These are phyloP conservation scores for Komagataella populi DNA, from an alignment of 805 yeast species.

Conservation along the genomic window DNA sequence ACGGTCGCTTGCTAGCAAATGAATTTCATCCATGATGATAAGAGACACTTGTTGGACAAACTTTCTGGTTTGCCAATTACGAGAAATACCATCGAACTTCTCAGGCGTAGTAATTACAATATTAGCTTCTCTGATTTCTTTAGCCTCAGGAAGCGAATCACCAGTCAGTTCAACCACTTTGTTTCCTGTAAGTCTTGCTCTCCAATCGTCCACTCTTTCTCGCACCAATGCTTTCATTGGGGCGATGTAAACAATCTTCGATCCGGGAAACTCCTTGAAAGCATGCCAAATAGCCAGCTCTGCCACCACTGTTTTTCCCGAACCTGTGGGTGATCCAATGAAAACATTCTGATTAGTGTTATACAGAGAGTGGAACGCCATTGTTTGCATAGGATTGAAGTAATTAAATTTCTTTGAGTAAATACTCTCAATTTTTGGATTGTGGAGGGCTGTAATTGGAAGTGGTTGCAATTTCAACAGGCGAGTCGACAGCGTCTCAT, in stretches of 20 bases:
- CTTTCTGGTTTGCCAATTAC: constrained; percentile 71
- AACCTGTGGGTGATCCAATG: constrained; percentile 97
- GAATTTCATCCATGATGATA: constrained; percentile 79
- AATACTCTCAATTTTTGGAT: constrained; percentile 50
- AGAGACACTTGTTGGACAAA: constrained; percentile 65
- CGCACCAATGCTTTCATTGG: constrained; percentile 83
- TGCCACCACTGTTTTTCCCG: constrained; percentile 95
- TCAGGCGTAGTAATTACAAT: constrained; percentile 77
- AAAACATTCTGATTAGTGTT: constrained; percentile 68
- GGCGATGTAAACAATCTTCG: constrained; percentile 75
- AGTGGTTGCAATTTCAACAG: constrained; percentile 73
- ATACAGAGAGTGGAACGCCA: constrained; percentile 85
- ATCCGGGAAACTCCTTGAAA: constrained; percentile 63
- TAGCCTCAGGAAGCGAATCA: constrained; percentile 64
- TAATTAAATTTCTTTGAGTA: constrained; percentile 60
- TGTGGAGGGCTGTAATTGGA: constrained; percentile 69
- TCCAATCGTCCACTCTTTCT: constrained; percentile 78
- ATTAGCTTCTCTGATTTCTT: constrained; percentile 53
- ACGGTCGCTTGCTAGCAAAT: constrained; percentile 70
- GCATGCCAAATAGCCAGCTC: constrained; percentile 98
- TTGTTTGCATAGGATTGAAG: constrained; percentile 98
- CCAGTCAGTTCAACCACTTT: constrained; percentile 71
- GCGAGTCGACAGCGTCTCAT: constrained; percentile 76
- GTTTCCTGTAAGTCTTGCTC: constrained; percentile 34
- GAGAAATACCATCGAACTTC: constrained; percentile 77